A percentile compares a stretch with the other conserved stretches of the same genome.
Evolutionary conservation across 306 rosid species (phyloP).

Genomic region (Fragaria vesca): DNA sequence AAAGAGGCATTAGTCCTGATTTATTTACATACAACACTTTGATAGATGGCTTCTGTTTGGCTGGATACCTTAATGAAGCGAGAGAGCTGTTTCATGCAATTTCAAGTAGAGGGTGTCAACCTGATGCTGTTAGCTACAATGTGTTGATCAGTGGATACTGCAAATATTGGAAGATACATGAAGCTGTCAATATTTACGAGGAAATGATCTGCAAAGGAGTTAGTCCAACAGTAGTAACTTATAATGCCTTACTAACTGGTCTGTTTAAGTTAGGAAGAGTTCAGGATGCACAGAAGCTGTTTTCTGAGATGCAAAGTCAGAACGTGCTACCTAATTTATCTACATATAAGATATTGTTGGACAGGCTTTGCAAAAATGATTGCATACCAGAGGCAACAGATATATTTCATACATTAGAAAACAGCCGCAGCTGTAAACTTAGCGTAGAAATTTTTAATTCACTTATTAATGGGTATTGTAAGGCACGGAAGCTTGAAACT

Average conservation of each 20-base stretch:
- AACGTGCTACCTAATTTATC: slow-evolving; percentile 20
- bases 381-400: slow-evolving; percentile 37
- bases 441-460: slow-evolving; percentile 15
- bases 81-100: slow-evolving; percentile 29
- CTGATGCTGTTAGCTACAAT: slow-evolving; percentile 25
- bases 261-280: slow-evolving; percentile 36
- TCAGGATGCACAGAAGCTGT: slow-evolving; percentile 35
- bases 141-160: slow-evolving; percentile 43
- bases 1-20: slow-evolving; percentile 33
- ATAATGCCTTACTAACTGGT: slow-evolving; percentile 29
- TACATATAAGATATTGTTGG: slow-evolving; percentile 27
- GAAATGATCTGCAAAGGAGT: slow-evolving; percentile 35
- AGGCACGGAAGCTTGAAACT: slow-evolving; percentile 31
- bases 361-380: slow-evolving; percentile 46
- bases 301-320: slow-evolving; percentile 35
- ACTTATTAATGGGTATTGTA: slow-evolving; percentile 35
- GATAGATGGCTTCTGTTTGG: slow-evolving; percentile 44
- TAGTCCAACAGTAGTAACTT: slow-evolving; percentile 30
- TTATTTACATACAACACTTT: slow-evolving; percentile 28
- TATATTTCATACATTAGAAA: slow-evolving; percentile 29
- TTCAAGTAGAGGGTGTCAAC: slow-evolving; percentile 30
- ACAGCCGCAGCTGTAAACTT: slow-evolving; percentile 12
- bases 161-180: slow-evolving; percentile 31
- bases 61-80: slow-evolving; percentile 33
- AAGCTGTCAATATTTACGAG: slow-evolving; percentile 31